Evolutionary conservation across 176 grass and related monocot species (phyloP), one percentile per base, ranked within the genome.

Genomic region (Phragmites australis): DNA sequence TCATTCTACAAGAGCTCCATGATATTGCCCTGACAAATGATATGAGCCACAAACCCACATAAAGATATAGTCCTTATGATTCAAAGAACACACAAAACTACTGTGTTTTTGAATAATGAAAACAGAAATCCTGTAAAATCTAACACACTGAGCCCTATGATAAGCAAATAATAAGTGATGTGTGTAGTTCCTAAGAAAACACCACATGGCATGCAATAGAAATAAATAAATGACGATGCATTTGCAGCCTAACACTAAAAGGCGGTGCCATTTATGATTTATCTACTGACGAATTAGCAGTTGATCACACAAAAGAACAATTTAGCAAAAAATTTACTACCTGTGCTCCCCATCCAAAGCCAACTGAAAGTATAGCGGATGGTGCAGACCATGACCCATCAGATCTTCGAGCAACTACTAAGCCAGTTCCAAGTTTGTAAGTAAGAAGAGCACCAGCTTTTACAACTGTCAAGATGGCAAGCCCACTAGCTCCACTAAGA

Each of bases 321-420:
- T 51, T 29, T 42, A 42, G 52, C 43, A 68, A 47, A 19, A 5
- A 15, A 81, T 10, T 74, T 65, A 68, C 7, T 87, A 97, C 94
- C 87, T 94, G 94, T 77, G 86, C 89, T 65, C 94, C 94, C 92
- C 94, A 97, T 84, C 94, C 94, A 85, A 97, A 87, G 63, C 94
- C 92, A 82, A 71, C 31, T 37, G 87, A 94, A 66, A 87, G 4
- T 44, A 97, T 97, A 52, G 94, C 87, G 60, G 94, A 97, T 15
- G 92, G 94, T 44, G 92, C 87, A 19, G 94, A 97, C 94, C 94
- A 97, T 10, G 88, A 90, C 21, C 94, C 94, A 83, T 97, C 89
- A 84, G 83, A 75, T 72, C 37, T 97, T 72, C 83, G 86, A 87
- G 90, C 88, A 80, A 97, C 68, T 27, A 97, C 94, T 47, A 97